A percentile compares a stretch with the other conserved stretches of the same genome.
These are phyloP conservation scores for Penicillium sp. DNA, from an alignment of 2,329 filamentous ascomycete genomes.

Conservation along the genomic window DNA sequence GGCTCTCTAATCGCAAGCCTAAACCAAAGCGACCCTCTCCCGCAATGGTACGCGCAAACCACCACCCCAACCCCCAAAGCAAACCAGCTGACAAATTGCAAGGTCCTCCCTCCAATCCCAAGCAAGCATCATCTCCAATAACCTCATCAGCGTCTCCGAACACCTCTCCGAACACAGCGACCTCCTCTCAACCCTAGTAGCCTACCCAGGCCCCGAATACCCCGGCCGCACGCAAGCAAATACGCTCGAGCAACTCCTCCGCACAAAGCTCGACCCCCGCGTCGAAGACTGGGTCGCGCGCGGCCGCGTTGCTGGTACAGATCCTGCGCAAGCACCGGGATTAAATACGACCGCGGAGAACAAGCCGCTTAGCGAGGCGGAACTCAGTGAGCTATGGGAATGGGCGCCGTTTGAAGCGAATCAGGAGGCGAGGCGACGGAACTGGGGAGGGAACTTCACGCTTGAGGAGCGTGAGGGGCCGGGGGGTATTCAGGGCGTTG, in stretches of 20 bases:
- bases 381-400: constrained; percentile 62
- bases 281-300: constrained; percentile 72
- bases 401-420: constrained; percentile 55
- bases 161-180: constrained; percentile 65
- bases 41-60: constrained; percentile 59
- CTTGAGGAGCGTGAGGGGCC: constrained; percentile 63
- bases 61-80: neutral
- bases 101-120: constrained; percentile 74
- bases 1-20: constrained; percentile 64
- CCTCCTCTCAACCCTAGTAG: constrained; percentile 68
- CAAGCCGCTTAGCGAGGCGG: constrained; percentile 42
- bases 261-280: constrained; percentile 79
- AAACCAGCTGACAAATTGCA: neutral
- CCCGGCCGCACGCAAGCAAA: constrained; percentile 64
- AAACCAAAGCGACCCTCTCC: constrained; percentile 64
- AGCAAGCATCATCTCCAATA: constrained; percentile 68
- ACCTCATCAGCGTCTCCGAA: constrained; percentile 67
- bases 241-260: constrained; percentile 68
- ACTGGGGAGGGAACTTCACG: constrained; percentile 69
- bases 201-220: constrained; percentile 75
- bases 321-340: neutral
- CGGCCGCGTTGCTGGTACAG: constrained; percentile 51
- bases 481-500: constrained; percentile 65
- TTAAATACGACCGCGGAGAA: neutral
- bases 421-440: constrained; percentile 45